Evolutionary conservation across 768 basidiomycete genomes (phyloP), one percentile per base, ranked within the genome.

Genomic region (Tricholomella constricta): DNA sequence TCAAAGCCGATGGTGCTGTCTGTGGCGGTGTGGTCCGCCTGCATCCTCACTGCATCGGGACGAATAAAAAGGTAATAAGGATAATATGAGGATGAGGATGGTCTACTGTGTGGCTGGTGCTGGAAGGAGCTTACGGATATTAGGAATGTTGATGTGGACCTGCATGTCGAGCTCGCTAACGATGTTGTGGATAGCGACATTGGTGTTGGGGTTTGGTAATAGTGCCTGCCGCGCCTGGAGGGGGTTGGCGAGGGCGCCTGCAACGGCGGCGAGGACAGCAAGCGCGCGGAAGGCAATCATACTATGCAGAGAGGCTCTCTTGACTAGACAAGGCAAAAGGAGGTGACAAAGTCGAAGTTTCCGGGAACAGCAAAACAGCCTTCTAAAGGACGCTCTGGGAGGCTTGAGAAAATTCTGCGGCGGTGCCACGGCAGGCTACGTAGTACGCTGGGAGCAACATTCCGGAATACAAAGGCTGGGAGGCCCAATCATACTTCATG

Each of bases 131-230:
- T n/a, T 45, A 72, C 71, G 52, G 50, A 72, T 63, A 35, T 46
- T 61, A 36, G 63, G 63, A 15, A 66, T 58, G 26, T 48, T 54
- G 20, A 57, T 27, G 47, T 62, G 69, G 23, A 65, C 48, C 22
- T 26, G 38, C 15, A 51, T 27, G n/a, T 65, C 62, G 31, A 74
- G 63, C 3, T 17, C 31, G 43, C 65, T 65, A 51, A 73, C 51
- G 26, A 66, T 61, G 22, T 55, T 42, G 23, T 54, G 49, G 50
- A 72, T 71, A 6, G 62, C 62, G 14, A 58, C 36, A 40, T 71
- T 72, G 42, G 70, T 73, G 55, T 72, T 73, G 20, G 67, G 62
- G n/a, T n/a, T n/a, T n/a, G n/a, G n/a, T n/a, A n/a, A n/a, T n/a
- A n/a, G n/a, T 29, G 63, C 36, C 59, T 72, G 70, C 48, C 71